phyloP scores from a whole-genome alignment of 345 rosid species.

The Citrus reticulata region DNA sequence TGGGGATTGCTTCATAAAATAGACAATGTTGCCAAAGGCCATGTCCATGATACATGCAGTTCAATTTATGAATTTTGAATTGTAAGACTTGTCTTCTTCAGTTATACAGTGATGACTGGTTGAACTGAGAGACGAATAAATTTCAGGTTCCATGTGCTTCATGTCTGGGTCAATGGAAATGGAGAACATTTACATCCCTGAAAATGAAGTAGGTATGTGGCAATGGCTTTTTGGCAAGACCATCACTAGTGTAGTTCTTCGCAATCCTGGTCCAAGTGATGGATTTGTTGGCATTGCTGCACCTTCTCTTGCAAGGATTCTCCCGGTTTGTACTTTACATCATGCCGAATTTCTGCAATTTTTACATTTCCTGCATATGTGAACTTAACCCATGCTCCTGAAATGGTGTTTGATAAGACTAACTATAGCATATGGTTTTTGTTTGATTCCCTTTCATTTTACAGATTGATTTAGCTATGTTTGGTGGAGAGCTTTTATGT shows the following conservation, averaged over 20 bases:
- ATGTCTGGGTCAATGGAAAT: conserved; percentile 91
- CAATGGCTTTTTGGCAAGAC: conserved; percentile 98
- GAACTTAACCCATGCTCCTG: background rate
- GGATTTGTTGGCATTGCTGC: conserved; percentile 96
- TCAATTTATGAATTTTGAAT: background rate
- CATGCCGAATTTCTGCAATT: conserved; percentile 3
- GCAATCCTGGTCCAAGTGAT: conserved; percentile 64
- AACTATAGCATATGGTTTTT: conserved; percentile 18
- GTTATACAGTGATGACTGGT: background rate
- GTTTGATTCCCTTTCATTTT: conserved; percentile 13
- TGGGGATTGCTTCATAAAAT: background rate
- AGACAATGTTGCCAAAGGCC: background rate
- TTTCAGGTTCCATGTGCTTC: conserved; percentile 89
- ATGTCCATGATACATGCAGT: background rate
- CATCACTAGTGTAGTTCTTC: conserved; percentile 61
- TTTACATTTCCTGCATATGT: background rate
- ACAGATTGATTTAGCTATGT: conserved; percentile 87
- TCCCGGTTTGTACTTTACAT: conserved; percentile 67
- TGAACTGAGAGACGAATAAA: conserved; percentile 5
- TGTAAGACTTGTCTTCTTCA: background rate
- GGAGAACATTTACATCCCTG: conserved; percentile 85
- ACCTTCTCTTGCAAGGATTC: conserved; percentile 92
- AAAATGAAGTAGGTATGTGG: conserved; percentile 84
- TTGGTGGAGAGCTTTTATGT: conserved; percentile 91
- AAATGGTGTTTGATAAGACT: background rate